phyloP scores from a whole-genome alignment of 176 grass and related monocot species.

The Musa itinerans region DNA sequence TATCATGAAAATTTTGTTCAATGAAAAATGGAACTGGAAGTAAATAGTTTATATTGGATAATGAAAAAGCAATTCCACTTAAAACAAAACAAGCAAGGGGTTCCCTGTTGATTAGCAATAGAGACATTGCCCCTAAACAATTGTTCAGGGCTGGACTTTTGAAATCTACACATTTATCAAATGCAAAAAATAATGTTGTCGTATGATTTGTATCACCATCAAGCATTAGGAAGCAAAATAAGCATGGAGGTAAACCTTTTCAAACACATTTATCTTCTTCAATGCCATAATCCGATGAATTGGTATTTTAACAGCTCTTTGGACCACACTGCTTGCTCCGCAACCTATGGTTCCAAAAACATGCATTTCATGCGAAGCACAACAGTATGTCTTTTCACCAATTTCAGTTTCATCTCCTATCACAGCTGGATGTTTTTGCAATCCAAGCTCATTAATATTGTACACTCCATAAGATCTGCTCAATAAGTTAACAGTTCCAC shows the following conservation, averaged over 20 bases:
- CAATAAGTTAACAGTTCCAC: constrained; percentile 73
- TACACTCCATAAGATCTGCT: constrained; percentile 84
- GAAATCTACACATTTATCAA: background rate
- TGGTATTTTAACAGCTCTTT: constrained; percentile 72
- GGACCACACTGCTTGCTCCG: constrained; percentile 85
- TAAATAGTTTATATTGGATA: no score
- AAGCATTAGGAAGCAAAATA: constrained; percentile 7
- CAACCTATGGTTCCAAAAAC: constrained; percentile 85
- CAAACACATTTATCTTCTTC: constrained; percentile 93
- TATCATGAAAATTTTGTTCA: no score
- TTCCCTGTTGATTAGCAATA: no score
- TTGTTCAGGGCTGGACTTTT: background rate
- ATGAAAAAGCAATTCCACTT: no score
- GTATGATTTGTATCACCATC: background rate
- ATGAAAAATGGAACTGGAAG: no score
- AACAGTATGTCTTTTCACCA: constrained; percentile 69
- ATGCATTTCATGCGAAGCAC: constrained; percentile 87
- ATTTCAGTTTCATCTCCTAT: constrained; percentile 38
- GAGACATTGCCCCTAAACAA: no score
- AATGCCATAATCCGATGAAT: constrained; percentile 77
- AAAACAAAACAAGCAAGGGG: no score
- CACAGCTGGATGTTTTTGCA: constrained; percentile 40
- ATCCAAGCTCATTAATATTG: constrained; percentile 90
- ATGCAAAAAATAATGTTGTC: background rate
- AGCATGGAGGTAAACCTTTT: constrained; percentile 47